Evolutionary conservation across 164 flowering plant species (phyloP), one percentile per base, ranked within the genome.

Genomic region (Macadamia integrifolia): DNA sequence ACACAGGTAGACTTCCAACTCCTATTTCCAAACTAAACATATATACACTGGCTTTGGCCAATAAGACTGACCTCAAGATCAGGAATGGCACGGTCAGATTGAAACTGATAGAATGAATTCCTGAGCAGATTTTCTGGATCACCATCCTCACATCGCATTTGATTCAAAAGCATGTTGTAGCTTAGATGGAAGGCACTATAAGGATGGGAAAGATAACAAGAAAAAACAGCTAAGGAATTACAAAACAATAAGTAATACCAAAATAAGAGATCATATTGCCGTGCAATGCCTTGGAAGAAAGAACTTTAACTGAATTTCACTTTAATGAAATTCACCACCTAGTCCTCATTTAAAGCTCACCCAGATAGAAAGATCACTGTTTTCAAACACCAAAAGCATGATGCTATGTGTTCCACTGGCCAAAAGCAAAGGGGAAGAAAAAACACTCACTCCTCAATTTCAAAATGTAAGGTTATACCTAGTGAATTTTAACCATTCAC

Each of bases 161-260:
- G 98, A 79, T 95, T 95, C 77, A 95, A 78, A 74, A 95, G 88
- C 98, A 91, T 89, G 79, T 91, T 95, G 84, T 95, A 95, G 80
- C 98, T 89, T 60, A 95, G 83, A 78, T 95, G 99, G 74, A 95
- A 95, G 57, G 99, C 98, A 86, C 98, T 95, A 86, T 1, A 82
- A 28, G 71, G 40, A 4, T 59, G 28, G 35, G 57, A 62, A 63
- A 70, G 42, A 43, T 14, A 9, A 62, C 65, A 60, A 52, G 68
- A 6, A 11, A 55, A 66, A 66, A 59, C 46, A 52, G 10, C 28
- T 31, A 8, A 11, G 44, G n/a, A 40, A 12, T 9, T 6, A 48
- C 12, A 40, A n/a, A 3, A 65, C 14, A 65, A 50, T 4, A 35
- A 50, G 29, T 52, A 10, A 31, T 9, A 4, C 13, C 6, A 65